Conservation (phyloP, 192 early-diverging fungal genomes). For the Coemansia sp. region DNA sequence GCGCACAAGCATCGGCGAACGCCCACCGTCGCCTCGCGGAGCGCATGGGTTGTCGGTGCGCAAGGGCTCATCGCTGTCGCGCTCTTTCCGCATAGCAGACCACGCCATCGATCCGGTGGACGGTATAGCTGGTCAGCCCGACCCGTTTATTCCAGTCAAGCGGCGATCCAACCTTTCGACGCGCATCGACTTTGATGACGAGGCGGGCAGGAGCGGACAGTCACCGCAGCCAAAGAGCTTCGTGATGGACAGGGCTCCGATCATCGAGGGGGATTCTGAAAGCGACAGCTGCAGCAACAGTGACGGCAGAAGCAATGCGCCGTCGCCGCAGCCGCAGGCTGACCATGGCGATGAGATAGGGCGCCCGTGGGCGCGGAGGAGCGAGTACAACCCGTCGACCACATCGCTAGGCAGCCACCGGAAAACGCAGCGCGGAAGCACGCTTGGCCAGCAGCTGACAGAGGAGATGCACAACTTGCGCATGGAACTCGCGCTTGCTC, state of each 20-base stretch:
- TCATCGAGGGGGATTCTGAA: conserved; percentile 8
- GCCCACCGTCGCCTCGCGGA: conserved; percentile 27
- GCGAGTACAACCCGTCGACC: conserved; percentile 34
- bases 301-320: conserved; percentile 3
- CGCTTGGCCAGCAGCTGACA: conserved; percentile 52
- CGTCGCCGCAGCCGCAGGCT: neutral
- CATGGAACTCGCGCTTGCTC: conserved; percentile 33
- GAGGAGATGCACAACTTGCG: conserved; percentile 46
- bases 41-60: conserved; percentile 8
- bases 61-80: conserved; percentile 45
- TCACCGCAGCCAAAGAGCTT: neutral
- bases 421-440: conserved; percentile 41
- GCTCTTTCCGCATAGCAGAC: conserved; percentile 14
- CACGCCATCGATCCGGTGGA: conserved; percentile 7
- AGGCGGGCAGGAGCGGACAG: neutral
- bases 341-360: conserved; percentile 8
- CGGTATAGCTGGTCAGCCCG: neutral
- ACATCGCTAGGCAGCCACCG: conserved; percentile 24
- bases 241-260: neutral
- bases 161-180: conserved; percentile 22
- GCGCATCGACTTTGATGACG: conserved; percentile 1
- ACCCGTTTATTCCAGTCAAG: conserved; percentile 11
- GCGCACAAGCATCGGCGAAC: conserved; percentile 31
- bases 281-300: conserved; percentile 3
- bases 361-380: conserved; percentile 34